Evolutionary conservation across 2,329 filamentous ascomycete species (phyloP).

Genomic region (Ophiostoma angusticollis): DNA sequence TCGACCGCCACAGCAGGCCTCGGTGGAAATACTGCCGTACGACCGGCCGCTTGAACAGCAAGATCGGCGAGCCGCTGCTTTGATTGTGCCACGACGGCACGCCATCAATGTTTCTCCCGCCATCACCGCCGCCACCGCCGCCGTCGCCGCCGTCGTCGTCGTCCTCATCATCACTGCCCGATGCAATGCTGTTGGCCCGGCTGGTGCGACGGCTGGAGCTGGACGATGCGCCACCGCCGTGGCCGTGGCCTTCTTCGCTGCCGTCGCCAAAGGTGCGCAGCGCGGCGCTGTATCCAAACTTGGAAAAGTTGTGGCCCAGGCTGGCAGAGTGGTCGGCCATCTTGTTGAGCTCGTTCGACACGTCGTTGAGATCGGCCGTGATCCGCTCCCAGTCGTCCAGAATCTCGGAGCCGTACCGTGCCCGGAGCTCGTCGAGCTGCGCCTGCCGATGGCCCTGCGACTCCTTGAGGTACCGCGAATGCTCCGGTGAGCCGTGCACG

Average conservation of each 20-base stretch:
- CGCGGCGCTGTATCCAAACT: conserved; percentile 49
- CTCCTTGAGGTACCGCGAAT: conserved; percentile 32
- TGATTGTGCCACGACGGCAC: conserved; percentile 15
- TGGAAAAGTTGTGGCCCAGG: conserved; percentile 47
- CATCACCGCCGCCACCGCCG: conserved; percentile 1
- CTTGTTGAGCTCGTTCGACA: conserved; percentile 40
- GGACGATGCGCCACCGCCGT: background rate
- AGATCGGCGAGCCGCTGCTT: conserved; percentile 31
- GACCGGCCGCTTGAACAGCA: conserved; percentile 45
- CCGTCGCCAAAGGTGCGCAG: conserved; percentile 30
- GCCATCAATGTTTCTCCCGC: conserved; percentile 1
- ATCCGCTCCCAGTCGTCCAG: conserved; percentile 43
- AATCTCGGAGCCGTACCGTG: conserved; percentile 34
- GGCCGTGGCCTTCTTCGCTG: conserved; percentile 16
- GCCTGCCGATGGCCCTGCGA: conserved; percentile 40
- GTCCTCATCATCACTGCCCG: conserved; percentile 3
- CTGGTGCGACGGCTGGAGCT: conserved; percentile 1
- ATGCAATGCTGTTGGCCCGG: conserved; percentile 1
- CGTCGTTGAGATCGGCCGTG: conserved; percentile 36
- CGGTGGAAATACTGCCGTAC: conserved; percentile 55
- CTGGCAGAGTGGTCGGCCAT: conserved; percentile 34
- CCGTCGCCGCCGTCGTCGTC: conserved; percentile 13
- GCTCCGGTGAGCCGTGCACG: conserved; percentile 41
- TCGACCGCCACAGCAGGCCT: conserved; percentile 49
- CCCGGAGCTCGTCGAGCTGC: conserved; percentile 31